Evolutionary conservation across 2,329 filamentous ascomycete genomes (phyloP).

Genomic region (Phialophora chinensis): DNA sequence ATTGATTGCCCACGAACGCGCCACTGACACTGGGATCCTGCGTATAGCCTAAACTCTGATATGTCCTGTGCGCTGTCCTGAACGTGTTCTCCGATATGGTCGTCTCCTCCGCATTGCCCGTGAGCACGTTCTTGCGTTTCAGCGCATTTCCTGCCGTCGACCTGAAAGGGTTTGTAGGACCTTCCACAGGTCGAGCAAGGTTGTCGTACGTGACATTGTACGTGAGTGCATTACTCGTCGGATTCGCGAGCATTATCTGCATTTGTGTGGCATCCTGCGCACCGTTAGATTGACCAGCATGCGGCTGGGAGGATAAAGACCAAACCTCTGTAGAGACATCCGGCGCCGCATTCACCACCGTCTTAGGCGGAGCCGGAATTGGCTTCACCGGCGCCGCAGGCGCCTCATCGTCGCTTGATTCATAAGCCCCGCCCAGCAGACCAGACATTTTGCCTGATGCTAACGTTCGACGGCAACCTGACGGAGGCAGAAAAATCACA

Average conservation of each 20-base stretch:
- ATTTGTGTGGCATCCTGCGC: constrained; percentile 57
- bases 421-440: constrained; percentile 53
- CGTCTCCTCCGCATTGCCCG: constrained; percentile 85
- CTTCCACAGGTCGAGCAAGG: constrained; percentile 68
- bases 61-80: constrained; percentile 81
- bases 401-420: constrained; percentile 57
- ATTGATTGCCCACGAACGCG: constrained; percentile 56
- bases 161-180: constrained; percentile 78
- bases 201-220: constrained; percentile 72
- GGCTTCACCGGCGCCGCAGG: constrained; percentile 33
- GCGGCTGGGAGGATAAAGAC: constrained; percentile 44
- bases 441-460: constrained; percentile 46
- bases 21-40: constrained; percentile 53
- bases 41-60: constrained; percentile 68
- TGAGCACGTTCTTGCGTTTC: constrained; percentile 82
- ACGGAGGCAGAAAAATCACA: background rate
- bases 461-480: background rate
- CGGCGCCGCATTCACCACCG: constrained; percentile 56
- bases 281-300: constrained; percentile 41
- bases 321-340: constrained; percentile 64
- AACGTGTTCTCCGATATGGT: constrained; percentile 91
- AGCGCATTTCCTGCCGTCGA: constrained; percentile 61
- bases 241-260: constrained; percentile 59
- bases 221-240: constrained; percentile 56
- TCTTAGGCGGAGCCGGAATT: constrained; percentile 41